These are phyloP conservation scores for Russula griseocarnosa DNA, from an alignment of 768 basidiomycete species.

Conservation along the genomic window DNA sequence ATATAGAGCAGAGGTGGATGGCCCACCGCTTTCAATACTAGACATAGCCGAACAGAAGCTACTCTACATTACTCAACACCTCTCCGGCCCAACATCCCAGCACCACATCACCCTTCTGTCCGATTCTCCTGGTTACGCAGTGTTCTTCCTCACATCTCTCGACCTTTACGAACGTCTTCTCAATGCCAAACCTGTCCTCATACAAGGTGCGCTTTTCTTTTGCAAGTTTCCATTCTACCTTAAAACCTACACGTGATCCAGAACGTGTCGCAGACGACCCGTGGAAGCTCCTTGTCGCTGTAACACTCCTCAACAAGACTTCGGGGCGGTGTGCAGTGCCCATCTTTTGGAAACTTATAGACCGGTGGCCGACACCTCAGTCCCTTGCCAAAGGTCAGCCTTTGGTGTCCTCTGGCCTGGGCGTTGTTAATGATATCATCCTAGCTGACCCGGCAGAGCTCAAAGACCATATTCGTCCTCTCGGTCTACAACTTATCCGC, in stretches of 20 bases:
- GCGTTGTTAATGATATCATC: background rate
- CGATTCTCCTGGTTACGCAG: slow-evolving; percentile 24
- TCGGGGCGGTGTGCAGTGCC: slow-evolving; percentile 61
- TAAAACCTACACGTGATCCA: slow-evolving; percentile 29
- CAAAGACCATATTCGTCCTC: slow-evolving; percentile 43
- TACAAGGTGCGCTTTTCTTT: slow-evolving; percentile 29
- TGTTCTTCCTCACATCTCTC: slow-evolving; percentile 18
- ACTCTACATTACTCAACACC: background rate
- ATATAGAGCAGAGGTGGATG: slow-evolving; percentile 14
- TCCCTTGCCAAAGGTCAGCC: slow-evolving; percentile 48
- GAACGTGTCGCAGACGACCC: slow-evolving; percentile 53
- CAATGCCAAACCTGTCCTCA: slow-evolving; percentile 32
- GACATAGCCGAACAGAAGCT: slow-evolving; percentile 1
- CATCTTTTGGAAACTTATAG: slow-evolving; percentile 55
- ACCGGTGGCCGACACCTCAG: slow-evolving; percentile 55
- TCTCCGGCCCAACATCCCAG: background rate
- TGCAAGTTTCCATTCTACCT: no score
- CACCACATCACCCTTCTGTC: slow-evolving; percentile 19
- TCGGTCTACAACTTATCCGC: slow-evolving; percentile 59
- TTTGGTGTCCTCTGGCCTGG: background rate
- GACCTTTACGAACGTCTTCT: slow-evolving; percentile 21
- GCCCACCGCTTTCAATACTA: slow-evolving; percentile 10
- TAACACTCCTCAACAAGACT: slow-evolving; percentile 68
- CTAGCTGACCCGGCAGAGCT: slow-evolving; percentile 47
- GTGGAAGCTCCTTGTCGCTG: slow-evolving; percentile 68